Conservation (phyloP, 2,329 filamentous ascomycete species). For the Harringtonia aguacate region DNA sequence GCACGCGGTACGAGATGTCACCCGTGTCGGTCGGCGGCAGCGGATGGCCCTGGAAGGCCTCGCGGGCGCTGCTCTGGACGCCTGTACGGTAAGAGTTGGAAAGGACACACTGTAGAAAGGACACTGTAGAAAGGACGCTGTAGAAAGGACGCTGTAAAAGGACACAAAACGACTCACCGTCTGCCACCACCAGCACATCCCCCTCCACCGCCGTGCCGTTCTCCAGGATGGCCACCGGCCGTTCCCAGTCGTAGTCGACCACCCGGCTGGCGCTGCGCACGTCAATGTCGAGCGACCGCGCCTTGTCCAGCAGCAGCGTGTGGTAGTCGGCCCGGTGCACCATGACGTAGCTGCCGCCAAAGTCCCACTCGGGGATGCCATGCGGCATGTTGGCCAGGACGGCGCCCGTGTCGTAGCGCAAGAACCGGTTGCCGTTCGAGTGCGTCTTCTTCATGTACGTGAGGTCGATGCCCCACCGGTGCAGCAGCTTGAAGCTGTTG, state of each 20-base stretch:
- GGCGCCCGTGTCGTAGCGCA: slow-evolving; percentile 4
- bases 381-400: slow-evolving; percentile 9
- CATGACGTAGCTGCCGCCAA: slow-evolving; percentile 22
- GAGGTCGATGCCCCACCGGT: slow-evolving; percentile 16
- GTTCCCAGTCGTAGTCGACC: slow-evolving; percentile 15
- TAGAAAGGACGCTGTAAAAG: too few species aligned
- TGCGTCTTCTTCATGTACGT: not conserved
- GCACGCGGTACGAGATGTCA: slow-evolving; percentile 23
- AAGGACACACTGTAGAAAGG: too few species aligned
- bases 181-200: slow-evolving; percentile 16
- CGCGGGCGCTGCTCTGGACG: slow-evolving; percentile 17
- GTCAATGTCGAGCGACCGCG: slow-evolving; percentile 13
- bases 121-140: too few species aligned
- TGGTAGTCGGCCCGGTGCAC: slow-evolving; percentile 25
- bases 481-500: slow-evolving; percentile 19
- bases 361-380: slow-evolving; percentile 11
- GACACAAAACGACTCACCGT: too few species aligned
- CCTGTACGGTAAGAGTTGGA: too few species aligned
- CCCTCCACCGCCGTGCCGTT: slow-evolving; percentile 12
- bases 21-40: slow-evolving; percentile 18
- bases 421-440: slow-evolving; percentile 1
- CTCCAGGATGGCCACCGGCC: slow-evolving; percentile 7
- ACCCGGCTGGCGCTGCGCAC: slow-evolving; percentile 15
- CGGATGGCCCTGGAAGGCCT: slow-evolving; percentile 15
- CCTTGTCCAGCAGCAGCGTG: slow-evolving; percentile 16